Evolutionary conservation across 2,329 filamentous ascomycete species (phyloP).

Genomic region (Cercospora sp.): DNA sequence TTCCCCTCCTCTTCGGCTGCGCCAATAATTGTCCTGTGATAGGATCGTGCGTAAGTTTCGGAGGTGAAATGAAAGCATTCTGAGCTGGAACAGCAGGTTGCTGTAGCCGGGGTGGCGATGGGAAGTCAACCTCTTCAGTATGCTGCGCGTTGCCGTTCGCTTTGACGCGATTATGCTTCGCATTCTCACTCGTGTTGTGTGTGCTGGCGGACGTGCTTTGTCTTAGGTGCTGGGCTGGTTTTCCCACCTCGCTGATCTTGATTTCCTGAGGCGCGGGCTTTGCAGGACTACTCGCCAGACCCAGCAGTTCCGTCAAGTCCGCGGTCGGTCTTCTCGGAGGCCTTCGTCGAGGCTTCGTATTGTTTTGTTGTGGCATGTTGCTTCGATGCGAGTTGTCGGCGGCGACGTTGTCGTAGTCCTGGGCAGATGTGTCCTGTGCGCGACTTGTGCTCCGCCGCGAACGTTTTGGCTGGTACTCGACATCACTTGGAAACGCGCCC

Average conservation of each 20-base stretch:
- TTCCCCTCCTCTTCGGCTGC: constrained; percentile 17
- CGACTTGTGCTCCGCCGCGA: neutral
- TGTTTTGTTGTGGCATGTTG: constrained; percentile 31
- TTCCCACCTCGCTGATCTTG: constrained; percentile 8
- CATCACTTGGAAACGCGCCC: constrained; percentile 12
- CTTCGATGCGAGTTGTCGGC: constrained; percentile 33
- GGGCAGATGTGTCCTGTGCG: neutral
- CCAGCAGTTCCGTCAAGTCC: constrained; percentile 33
- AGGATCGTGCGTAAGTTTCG: constrained; percentile 15
- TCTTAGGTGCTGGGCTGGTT: constrained; percentile 5
- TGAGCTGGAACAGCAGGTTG: neutral
- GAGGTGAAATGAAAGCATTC: constrained; percentile 1
- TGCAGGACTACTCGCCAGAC: constrained; percentile 30
- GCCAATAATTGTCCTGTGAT: constrained; percentile 8
- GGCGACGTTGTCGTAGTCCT: neutral
- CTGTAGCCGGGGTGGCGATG: neutral
- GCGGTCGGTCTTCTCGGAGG: constrained; percentile 29
- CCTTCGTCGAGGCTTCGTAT: constrained; percentile 17
- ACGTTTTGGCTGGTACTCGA: constrained; percentile 9
- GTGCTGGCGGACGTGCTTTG: neutral
- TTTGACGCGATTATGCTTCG: neutral
- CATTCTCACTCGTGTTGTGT: constrained; percentile 13
- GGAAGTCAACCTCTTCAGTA: neutral
- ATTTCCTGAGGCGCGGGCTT: constrained; percentile 17
- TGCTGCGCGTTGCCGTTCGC: neutral